Conservation (phyloP, 1,139 yeast genomes). For the Komagataea norvegica region DNA sequence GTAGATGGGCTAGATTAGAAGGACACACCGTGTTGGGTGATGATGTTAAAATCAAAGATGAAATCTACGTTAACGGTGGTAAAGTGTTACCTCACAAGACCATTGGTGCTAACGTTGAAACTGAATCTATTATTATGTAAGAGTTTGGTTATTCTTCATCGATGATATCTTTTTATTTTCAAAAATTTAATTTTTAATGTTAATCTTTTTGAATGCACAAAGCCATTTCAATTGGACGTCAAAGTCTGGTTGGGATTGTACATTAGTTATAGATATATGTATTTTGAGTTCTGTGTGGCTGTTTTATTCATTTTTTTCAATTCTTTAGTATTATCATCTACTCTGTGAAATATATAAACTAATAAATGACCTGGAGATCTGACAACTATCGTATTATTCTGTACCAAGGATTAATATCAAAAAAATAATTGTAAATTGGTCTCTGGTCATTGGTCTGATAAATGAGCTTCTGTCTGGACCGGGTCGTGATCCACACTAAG, state of each 20-base stretch:
- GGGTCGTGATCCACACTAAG: no score
- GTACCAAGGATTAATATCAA: no score
- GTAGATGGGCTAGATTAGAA: constrained; percentile 99
- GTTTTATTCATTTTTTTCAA: constrained; percentile 1
- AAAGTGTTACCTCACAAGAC: constrained; percentile 98
- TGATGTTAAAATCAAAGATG: constrained; percentile 97
- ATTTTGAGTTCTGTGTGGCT: constrained; percentile 1
- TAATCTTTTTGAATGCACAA: not conserved
- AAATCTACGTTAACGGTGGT: constrained; percentile 98
- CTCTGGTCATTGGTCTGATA: no score
- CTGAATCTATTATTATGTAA: constrained; percentile 95
- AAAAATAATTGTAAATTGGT: no score
- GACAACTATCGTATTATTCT: no score
- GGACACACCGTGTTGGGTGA: constrained; percentile 98
- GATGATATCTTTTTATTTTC: not conserved
- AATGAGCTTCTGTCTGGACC: no score
- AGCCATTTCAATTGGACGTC: no score
- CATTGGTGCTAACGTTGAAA: constrained; percentile 92
- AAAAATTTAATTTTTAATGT: constrained; percentile 3
- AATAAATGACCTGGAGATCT: constrained; percentile 3
- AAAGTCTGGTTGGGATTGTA: constrained; percentile 3
- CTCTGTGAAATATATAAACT: not conserved
- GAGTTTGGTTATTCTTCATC: not conserved
- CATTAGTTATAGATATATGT: constrained; percentile 8
- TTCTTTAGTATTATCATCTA: not conserved